A percentile compares a stretch with the other conserved stretches of the same genome.
Conservation (phyloP, 2,329 filamentous ascomycete species). For the Cladophialophora psammophila region DNA sequence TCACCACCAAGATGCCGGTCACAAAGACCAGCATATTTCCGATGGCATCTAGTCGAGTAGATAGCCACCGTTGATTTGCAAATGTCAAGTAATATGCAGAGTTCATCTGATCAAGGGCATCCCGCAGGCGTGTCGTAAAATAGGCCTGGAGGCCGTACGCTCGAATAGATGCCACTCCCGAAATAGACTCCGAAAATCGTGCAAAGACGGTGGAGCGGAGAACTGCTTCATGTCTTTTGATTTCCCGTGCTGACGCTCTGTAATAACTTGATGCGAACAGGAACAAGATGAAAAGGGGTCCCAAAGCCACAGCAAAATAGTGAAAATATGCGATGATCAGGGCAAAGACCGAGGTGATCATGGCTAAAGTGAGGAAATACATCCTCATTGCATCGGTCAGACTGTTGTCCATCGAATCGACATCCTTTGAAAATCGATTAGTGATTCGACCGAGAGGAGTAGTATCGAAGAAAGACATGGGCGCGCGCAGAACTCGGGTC, state of each 20-base stretch:
- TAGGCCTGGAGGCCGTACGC: constrained; percentile 83
- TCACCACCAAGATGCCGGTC: constrained; percentile 88
- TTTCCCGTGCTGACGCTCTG: constrained; percentile 85
- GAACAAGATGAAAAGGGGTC: constrained; percentile 77
- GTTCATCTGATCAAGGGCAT: constrained; percentile 88
- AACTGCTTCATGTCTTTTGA: constrained; percentile 92
- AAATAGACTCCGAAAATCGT: constrained; percentile 87
- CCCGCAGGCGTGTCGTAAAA: constrained; percentile 74
- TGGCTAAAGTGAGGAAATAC: constrained; percentile 84
- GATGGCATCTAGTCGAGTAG: constrained; percentile 81
- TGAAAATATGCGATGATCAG: constrained; percentile 96
- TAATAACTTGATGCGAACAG: constrained; percentile 86
- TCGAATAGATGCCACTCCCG: constrained; percentile 81
- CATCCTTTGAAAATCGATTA: constrained; percentile 93
- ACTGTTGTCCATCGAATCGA: constrained; percentile 96
- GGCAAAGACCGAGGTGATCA: constrained; percentile 82
- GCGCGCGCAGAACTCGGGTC: constrained; percentile 71
- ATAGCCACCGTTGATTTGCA: constrained; percentile 93
- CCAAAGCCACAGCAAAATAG: constrained; percentile 78
- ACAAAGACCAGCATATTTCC: constrained; percentile 86
- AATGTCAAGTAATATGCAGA: constrained; percentile 94
- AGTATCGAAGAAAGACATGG: constrained; percentile 94
- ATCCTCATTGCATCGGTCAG: constrained; percentile 89
- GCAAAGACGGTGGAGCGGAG: constrained; percentile 88
- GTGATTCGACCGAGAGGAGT: constrained; percentile 94